Percentiles rank a stretch among this genome's conserved stretches.
Evolutionary conservation across 2,329 filamentous ascomycete species (phyloP).

Genomic region (Hypoxylon sp.): DNA sequence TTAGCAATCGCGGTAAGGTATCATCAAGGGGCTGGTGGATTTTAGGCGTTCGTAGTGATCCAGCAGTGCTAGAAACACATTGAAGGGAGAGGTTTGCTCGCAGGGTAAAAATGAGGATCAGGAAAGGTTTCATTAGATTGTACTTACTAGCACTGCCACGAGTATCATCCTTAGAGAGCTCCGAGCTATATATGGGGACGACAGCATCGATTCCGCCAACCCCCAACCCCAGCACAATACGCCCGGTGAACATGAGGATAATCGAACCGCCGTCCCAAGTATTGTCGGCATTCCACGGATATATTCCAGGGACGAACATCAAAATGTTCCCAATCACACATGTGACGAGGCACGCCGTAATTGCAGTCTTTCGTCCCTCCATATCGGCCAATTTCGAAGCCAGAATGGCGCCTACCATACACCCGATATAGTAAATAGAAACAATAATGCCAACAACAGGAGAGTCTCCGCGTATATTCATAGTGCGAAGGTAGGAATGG

Average conservation of each 20-base stretch:
- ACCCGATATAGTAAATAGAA: slow-evolving; percentile 74
- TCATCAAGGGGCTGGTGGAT: background rate
- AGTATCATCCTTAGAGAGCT: slow-evolving; percentile 69
- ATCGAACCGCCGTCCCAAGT: slow-evolving; percentile 64
- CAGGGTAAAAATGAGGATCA: no score
- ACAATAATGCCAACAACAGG: slow-evolving; percentile 72
- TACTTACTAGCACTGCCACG: slow-evolving; percentile 64
- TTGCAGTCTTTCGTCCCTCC: slow-evolving; percentile 67
- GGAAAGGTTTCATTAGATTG: background rate
- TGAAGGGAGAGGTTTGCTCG: no score
- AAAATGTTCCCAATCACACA: slow-evolving; percentile 70
- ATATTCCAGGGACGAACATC: slow-evolving; percentile 71
- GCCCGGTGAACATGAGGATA: slow-evolving; percentile 55
- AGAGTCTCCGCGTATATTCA: slow-evolving; percentile 66
- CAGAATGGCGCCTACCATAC: slow-evolving; percentile 68
- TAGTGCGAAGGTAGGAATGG: slow-evolving; percentile 67
- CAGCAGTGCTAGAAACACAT: background rate
- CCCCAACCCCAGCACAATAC: slow-evolving; percentile 60
- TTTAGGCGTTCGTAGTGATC: background rate
- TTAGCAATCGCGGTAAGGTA: slow-evolving; percentile 7
- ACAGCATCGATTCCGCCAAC: slow-evolving; percentile 73
- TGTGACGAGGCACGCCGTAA: slow-evolving; percentile 68
- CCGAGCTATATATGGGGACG: slow-evolving; percentile 72
- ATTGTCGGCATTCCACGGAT: slow-evolving; percentile 57
- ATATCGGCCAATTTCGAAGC: slow-evolving; percentile 69